Base-by-base conservation (phyloP, 2,329 filamentous ascomycete genomes). In the Aureobasidium sp. region DNA sequence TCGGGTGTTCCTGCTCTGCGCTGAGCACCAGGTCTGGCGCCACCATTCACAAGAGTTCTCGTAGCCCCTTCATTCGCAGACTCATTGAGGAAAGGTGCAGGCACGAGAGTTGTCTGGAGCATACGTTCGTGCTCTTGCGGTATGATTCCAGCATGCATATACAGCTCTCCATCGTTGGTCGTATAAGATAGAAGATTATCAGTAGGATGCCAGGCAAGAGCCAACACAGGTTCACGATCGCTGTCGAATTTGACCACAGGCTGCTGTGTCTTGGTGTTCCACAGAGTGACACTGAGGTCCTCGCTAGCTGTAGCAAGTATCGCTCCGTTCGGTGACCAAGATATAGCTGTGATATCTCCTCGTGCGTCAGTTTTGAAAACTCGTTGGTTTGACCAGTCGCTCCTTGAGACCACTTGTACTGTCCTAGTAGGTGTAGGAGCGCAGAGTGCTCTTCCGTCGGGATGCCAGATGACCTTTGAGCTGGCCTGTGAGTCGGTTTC, bases 301-400 rank as follows among this genome's bases (percentile, higher is more conserved):
- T 78, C 74, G n/a, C 78, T 80, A 5, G 82, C 80, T 21, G 80
- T 83, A 16, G 86, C 91, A 27, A 99, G 79, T 68, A 99, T 80
- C 1, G 92, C 90, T 42, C 94, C 94, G 70, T 99, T 99, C 1
- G 91, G 91, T 14, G 93, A 96, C 94, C 94, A 99, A 39, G 89
- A 86, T 39, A 95, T 76, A 2, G 92, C 89, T 0, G 91, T 96
- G 62, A 99, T 87, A 66, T 95, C 89, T 21, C 87, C 87, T 45
- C 85, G 85, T 70, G 97, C 94, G 0, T 88, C 91, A 34, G 86
- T 85, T 8, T 85, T 78, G 71, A 99, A 99, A 0, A 79, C 76
- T 63, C 88, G 84, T 73, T 97, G 91, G 67, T 88, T 87, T 71
- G 91, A 89, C 89, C 93, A 97, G 72, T 97, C 91, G 58, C 85